These are phyloP conservation scores for Hansenula lynferdii DNA, from an alignment of 1,139 yeast genomes.

Conservation along the genomic window DNA sequence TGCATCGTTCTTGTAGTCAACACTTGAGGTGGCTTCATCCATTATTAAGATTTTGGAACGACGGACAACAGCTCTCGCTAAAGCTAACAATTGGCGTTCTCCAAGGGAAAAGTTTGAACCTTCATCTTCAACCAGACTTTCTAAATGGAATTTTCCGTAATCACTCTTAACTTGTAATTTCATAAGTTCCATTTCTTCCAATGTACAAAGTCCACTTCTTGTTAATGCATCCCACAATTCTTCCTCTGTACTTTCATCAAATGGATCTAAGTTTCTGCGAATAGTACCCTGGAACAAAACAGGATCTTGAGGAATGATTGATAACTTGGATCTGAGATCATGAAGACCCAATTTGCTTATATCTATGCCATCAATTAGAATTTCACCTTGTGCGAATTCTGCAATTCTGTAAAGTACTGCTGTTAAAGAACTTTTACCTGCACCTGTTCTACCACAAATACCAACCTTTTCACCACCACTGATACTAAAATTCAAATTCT, in stretches of 20 bases:
- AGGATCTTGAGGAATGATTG: constrained; percentile 59
- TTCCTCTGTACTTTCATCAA: constrained; percentile 36
- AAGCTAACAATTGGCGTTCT: constrained; percentile 65
- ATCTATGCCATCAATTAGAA: constrained; percentile 44
- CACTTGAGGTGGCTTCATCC: constrained; percentile 79
- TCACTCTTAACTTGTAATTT: constrained; percentile 16
- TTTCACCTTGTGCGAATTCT: constrained; percentile 38
- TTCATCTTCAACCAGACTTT: constrained; percentile 60
- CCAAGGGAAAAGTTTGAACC: constrained; percentile 71
- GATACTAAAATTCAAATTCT: constrained; percentile 37
- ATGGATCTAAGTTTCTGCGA: constrained; percentile 50
- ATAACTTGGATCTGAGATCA: constrained; percentile 39
- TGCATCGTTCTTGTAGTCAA: constrained; percentile 68
- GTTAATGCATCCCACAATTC: constrained; percentile 46
- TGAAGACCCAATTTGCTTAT: constrained; percentile 38
- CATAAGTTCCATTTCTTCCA: constrained; percentile 20
- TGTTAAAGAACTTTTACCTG: constrained; percentile 56
- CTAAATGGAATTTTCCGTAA: constrained; percentile 58
- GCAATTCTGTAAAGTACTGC: constrained; percentile 45
- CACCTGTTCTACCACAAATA: constrained; percentile 59
- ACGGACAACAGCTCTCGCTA: constrained; percentile 69
- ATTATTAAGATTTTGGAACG: constrained; percentile 57
- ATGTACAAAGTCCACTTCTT: constrained; percentile 46
- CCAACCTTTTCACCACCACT: constrained; percentile 40
- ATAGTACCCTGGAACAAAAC: constrained; percentile 48